Evolutionary conservation across 768 basidiomycete genomes (phyloP).

Genomic region (Trametes maxima): DNA sequence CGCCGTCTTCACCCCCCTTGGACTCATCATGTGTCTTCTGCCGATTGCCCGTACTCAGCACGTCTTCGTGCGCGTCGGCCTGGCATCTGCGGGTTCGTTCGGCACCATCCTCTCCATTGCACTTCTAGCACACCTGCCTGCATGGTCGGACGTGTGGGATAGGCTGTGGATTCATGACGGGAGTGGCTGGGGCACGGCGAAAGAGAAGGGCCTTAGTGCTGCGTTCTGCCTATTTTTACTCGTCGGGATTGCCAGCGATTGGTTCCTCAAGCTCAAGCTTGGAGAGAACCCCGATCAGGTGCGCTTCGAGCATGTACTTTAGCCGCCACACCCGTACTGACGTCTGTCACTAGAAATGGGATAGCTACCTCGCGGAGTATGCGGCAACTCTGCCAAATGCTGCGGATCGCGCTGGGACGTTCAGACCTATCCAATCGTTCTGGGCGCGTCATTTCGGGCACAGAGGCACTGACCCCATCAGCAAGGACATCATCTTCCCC

Average conservation of each 20-base stretch:
- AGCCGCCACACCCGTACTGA: background rate
- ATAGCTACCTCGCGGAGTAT: constrained; percentile 63
- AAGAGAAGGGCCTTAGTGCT: constrained; percentile 62
- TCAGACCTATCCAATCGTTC: constrained; percentile 53
- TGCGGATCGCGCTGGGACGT: constrained; percentile 54
- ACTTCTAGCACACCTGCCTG: constrained; percentile 48
- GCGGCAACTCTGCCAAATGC: constrained; percentile 50
- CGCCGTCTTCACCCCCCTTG: constrained; percentile 40
- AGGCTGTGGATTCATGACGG: constrained; percentile 56
- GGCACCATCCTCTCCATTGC: constrained; percentile 56
- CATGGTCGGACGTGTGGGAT: constrained; percentile 67
- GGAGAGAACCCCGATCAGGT: constrained; percentile 76
- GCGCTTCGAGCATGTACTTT: constrained; percentile 9
- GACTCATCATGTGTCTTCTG: constrained; percentile 46
- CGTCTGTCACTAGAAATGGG: constrained; percentile 57
- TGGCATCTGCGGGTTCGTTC: constrained; percentile 58
- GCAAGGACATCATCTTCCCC: constrained; percentile 33
- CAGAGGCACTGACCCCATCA: constrained; percentile 15
- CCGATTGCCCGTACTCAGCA: constrained; percentile 49
- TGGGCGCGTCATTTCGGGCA: constrained; percentile 48
- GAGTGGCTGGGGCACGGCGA: constrained; percentile 52
- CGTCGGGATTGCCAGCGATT: constrained; percentile 53
- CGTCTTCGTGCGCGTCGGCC: constrained; percentile 50
- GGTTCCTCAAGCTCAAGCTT: constrained; percentile 53
- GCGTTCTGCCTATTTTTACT: constrained; percentile 55